Base-by-base conservation (phyloP, 345 rosid genomes). In the Punica granatum region DNA sequence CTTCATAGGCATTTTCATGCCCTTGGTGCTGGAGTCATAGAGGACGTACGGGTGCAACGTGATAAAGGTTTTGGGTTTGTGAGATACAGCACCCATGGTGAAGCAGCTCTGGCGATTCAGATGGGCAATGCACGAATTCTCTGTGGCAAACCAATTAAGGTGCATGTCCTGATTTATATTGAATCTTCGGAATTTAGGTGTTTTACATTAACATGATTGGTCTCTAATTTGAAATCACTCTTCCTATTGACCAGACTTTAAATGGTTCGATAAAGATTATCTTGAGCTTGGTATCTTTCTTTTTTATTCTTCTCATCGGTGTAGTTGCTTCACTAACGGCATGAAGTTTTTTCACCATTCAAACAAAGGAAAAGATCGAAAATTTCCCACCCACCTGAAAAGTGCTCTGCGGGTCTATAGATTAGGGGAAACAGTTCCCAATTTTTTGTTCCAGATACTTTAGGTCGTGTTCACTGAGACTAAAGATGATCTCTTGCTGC, bases 21-120 rank as follows among this genome's bases (percentile, higher is more conserved):
- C 63, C 84, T 92, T 36, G 88, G 88, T 39, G 88, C 86, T 70
- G 98, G 95, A 60, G 80, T 81, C 33, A 92, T 92, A 69, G 98
- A 92, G 79, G 98, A 92, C 71, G 90, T 88, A n/a, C 90, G 97
- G 16, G 81, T 92, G 48, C 98, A 92, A 75, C 86, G 90, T n/a
- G 98, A 92, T 67, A 92, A 92, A 75, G 97, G 95, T 65, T 92
- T 92, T 74, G 98, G 98, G 41, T 92, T 92, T 74, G 95, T 92
- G 65, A 88, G 97, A 74, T 92, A 85, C 75, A 78, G 79, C 49
- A 73, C 88, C 67, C 96, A 86, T 69, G 76, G 86, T 14, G 98
- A 88, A 72, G 95, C 98, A 63, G 88, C 97, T 54, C 75, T 85
- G 28, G 98, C 98, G 67, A 92, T 92, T 77, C 97, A 90, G 77